Conservation (phyloP, 1,139 yeast species). For the Debaryomyces udenii region DNA sequence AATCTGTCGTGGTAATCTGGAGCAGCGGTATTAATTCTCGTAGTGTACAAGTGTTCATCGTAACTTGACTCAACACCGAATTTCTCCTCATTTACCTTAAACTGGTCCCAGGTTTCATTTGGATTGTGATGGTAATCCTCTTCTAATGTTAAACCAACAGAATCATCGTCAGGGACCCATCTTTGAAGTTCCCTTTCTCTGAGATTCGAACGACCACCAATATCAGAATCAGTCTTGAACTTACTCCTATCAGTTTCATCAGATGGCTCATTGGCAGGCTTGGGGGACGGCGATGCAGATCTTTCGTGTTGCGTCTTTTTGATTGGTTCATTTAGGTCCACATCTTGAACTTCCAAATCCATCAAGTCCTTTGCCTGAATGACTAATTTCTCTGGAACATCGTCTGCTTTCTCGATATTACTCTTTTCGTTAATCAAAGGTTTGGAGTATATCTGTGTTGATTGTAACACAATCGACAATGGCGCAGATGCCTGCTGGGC, state of each 20-base stretch:
- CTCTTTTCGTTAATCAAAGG: slow-evolving; percentile 39
- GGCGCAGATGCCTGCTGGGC: slow-evolving; percentile 22
- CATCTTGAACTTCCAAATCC: slow-evolving; percentile 55
- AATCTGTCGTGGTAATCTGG: slow-evolving; percentile 73
- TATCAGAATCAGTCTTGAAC: slow-evolving; percentile 86
- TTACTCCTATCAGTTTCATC: slow-evolving; percentile 17
- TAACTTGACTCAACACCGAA: slow-evolving; percentile 87
- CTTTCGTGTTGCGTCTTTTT: slow-evolving; percentile 3
- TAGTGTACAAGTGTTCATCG: slow-evolving; percentile 90
- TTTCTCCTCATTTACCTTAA: slow-evolving; percentile 82
- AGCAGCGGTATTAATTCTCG: slow-evolving; percentile 71
- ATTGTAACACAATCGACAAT: slow-evolving; percentile 56
- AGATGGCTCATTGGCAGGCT: slow-evolving; percentile 10
- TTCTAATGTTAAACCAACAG: slow-evolving; percentile 43
- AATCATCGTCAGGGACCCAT: slow-evolving; percentile 78
- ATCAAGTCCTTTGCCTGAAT: slow-evolving; percentile 64
- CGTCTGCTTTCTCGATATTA: slow-evolving; percentile 32
- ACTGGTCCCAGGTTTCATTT: slow-evolving; percentile 78
- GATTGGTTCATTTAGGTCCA: slow-evolving; percentile 36
- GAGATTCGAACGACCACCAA: slow-evolving; percentile 52
- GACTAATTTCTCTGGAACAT: slow-evolving; percentile 49
- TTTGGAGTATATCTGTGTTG: slow-evolving; percentile 37
- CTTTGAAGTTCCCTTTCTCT: slow-evolving; percentile 75
- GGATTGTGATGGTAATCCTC: slow-evolving; percentile 33
- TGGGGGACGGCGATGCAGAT: slow-evolving; percentile 5